Conservation (phyloP, 129 eudicot species). For the Ambrosia artemisiifolia region DNA sequence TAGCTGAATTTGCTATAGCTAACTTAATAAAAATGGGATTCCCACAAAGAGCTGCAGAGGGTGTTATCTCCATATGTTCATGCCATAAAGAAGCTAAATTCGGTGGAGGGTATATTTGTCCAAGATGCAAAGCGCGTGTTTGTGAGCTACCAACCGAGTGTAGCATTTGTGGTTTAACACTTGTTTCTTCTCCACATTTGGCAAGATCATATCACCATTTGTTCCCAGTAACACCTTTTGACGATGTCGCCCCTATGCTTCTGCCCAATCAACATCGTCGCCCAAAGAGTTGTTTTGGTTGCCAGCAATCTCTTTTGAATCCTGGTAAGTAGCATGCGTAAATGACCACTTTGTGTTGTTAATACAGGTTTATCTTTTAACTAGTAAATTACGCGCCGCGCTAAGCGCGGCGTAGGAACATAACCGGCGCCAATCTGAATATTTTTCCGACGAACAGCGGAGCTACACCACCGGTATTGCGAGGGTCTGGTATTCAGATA, state of each 20-base stretch:
- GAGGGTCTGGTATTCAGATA: too few species aligned
- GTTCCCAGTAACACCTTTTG: conserved; percentile 86
- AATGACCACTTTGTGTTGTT: background rate
- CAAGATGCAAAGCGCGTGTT: conserved; percentile 95
- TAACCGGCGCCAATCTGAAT: too few species aligned
- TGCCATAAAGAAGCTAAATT: conserved; percentile 94
- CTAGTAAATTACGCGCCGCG: too few species aligned
- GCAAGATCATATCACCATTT: conserved; percentile 98
- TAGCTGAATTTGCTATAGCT: conserved; percentile 92
- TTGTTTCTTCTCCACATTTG: conserved; percentile 95
- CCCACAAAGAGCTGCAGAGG: conserved; percentile 97
- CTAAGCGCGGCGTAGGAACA: too few species aligned
- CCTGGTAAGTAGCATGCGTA: conserved; percentile 55
- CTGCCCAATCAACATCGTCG: conserved; percentile 34
- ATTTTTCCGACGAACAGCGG: too few species aligned
- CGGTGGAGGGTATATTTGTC: conserved; percentile 98
- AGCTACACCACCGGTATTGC: too few species aligned
- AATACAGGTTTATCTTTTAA: too few species aligned
- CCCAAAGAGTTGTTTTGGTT: conserved; percentile 78
- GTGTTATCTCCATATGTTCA: conserved; percentile 83
- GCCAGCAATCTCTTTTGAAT: conserved; percentile 73
- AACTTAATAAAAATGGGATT: conserved; percentile 96
- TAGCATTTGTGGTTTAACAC: conserved; percentile 93
- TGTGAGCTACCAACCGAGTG: conserved; percentile 96
- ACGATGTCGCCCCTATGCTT: conserved; percentile 57